These are phyloP conservation scores for Akebia trifoliata DNA, from an alignment of 164 flowering plant genomes.

Conservation along the genomic window DNA sequence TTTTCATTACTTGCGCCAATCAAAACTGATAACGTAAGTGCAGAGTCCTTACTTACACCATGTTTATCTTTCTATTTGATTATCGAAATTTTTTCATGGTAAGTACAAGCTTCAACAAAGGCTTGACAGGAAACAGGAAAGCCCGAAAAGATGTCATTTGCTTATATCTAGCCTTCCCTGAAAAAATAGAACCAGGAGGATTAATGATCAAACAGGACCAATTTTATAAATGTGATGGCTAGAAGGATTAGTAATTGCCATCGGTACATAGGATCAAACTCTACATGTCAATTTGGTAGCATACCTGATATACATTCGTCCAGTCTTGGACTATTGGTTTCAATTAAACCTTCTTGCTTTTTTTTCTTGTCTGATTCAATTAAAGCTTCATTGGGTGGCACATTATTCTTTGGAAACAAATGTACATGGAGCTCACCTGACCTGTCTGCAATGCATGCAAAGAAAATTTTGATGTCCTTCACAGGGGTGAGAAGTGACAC, in stretches of 20 bases:
- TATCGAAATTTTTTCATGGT: slow-evolving; percentile 37
- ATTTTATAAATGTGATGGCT: no score
- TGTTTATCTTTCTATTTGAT: slow-evolving; percentile 19
- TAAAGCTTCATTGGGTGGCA: slow-evolving; percentile 13
- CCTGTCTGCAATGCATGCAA: slow-evolving; percentile 2
- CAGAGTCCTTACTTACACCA: slow-evolving; percentile 8
- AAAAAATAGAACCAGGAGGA: slow-evolving; percentile 11
- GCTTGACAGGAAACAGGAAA: slow-evolving; percentile 36
- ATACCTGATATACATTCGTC: slow-evolving; percentile 33
- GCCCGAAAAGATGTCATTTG: slow-evolving; percentile 19
- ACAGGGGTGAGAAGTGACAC: slow-evolving; percentile 1
- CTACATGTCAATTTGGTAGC: background rate
- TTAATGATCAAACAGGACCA: no score
- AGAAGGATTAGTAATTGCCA: background rate
- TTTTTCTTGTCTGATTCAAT: slow-evolving; percentile 14
- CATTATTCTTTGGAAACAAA: slow-evolving; percentile 7
- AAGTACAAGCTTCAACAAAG: slow-evolving; percentile 26
- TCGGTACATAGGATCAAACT: background rate
- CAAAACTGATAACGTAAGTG: background rate
- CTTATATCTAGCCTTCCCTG: slow-evolving; percentile 42
- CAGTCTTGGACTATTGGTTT: slow-evolving; percentile 1
- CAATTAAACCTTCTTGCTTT: slow-evolving; percentile 17
- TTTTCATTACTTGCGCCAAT: background rate
- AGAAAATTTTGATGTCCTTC: slow-evolving; percentile 12
- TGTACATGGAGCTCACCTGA: background rate